A percentile compares a stretch with the other conserved stretches of the same genome.
Conservation (phyloP, 1,139 yeast genomes). For the Spathaspora sp. region DNA sequence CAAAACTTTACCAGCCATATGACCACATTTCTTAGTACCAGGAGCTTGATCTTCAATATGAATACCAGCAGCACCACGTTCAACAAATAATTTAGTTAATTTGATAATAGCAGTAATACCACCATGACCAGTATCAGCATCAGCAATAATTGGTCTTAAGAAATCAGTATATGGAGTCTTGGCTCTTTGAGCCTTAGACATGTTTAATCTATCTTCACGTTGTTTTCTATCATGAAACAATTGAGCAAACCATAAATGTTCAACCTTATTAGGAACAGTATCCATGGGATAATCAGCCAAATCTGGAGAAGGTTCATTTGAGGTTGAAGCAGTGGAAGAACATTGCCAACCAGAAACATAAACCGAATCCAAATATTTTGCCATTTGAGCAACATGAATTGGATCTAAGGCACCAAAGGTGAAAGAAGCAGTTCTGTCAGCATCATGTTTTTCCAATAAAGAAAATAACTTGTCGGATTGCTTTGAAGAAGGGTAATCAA, state of each 20-base stretch:
- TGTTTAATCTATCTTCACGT: conserved; percentile 73
- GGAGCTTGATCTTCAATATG: conserved; percentile 99
- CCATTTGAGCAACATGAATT: conserved; percentile 94
- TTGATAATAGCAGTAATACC: conserved; percentile 95
- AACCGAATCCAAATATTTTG: conserved; percentile 86
- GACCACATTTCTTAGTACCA: conserved; percentile 97
- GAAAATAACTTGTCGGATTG: conserved; percentile 83
- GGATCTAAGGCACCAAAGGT: conserved; percentile 98
- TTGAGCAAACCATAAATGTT: conserved; percentile 96
- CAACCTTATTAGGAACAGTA: conserved; percentile 98
- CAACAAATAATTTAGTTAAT: conserved; percentile 93
- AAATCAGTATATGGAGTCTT: conserved; percentile 71
- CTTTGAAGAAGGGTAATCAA: conserved; percentile 70
- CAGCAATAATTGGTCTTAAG: conserved; percentile 93
- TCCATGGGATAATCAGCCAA: conserved; percentile 98
- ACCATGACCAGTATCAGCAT: conserved; percentile 99
- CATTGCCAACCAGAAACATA: conserved; percentile 99
- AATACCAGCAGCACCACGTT: conserved; percentile 98
- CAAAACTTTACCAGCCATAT: conserved; percentile 97
- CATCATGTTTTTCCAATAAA: conserved; percentile 69
- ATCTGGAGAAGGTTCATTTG: conserved; percentile 97
- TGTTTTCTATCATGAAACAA: conserved; percentile 97
- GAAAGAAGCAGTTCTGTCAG: conserved; percentile 73
- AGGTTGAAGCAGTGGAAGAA: conserved; percentile 94
- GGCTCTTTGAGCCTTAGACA: conserved; percentile 63